Evolutionary conservation across 495 filamentous ascomycete species (phyloP).

Genomic region (Pyrenula aspistea): DNA sequence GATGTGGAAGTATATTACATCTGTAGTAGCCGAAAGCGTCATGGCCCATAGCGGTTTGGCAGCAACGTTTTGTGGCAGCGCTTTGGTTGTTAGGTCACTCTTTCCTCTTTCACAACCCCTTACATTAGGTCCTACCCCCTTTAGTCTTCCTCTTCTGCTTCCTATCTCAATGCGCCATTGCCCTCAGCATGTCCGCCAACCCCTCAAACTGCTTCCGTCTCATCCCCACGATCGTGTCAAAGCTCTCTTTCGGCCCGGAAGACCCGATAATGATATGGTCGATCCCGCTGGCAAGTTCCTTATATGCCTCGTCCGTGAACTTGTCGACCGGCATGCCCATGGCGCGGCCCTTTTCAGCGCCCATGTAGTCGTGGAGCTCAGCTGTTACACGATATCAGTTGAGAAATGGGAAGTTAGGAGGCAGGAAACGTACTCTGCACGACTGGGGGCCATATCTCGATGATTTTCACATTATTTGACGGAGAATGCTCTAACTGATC

Average conservation of each 20-base stretch:
- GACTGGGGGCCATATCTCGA: constrained; percentile 55
- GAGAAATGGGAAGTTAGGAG: not conserved
- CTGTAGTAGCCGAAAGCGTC: too few species aligned
- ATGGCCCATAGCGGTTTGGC: too few species aligned
- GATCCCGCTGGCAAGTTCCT: constrained; percentile 33
- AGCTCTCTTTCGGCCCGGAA: constrained; percentile 16
- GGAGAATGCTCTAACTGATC: constrained; percentile 33
- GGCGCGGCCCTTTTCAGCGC: constrained; percentile 21
- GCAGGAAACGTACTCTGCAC: constrained; percentile 40
- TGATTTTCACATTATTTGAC: constrained; percentile 36
- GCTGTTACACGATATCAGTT: constrained; percentile 8
- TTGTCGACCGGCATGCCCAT: constrained; percentile 50
- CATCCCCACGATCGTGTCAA: constrained; percentile 22
- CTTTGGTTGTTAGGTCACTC: too few species aligned
- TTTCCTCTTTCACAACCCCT: too few species aligned
- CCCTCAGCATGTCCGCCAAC: constrained; percentile 19
- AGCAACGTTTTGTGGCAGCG: too few species aligned
- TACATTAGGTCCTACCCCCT: too few species aligned
- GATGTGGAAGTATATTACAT: too few species aligned
- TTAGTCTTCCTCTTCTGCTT: too few species aligned
- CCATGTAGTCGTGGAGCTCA: constrained; percentile 31
- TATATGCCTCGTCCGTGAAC: constrained; percentile 45
- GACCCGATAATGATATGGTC: constrained; percentile 27
- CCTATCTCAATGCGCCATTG: not conserved
- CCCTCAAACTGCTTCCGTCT: constrained; percentile 18